Evolutionary conservation across 192 early-diverging fungal species (phyloP).

Genomic region (Dimargaris cristalligena): DNA sequence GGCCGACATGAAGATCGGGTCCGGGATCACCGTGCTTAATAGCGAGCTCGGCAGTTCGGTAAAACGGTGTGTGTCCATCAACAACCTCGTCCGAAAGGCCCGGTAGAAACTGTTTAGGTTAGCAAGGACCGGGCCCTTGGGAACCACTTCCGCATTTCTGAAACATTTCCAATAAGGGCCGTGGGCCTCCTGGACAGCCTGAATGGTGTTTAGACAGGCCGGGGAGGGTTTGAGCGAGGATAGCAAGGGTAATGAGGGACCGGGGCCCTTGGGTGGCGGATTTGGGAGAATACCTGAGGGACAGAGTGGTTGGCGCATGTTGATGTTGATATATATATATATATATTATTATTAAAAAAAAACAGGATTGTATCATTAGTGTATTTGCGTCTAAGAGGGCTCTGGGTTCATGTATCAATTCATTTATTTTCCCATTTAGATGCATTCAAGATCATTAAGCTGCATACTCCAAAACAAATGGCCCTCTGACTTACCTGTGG

Average conservation of each 20-base stretch:
- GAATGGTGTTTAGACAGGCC: slow-evolving; percentile 2
- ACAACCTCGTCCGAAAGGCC: not conserved
- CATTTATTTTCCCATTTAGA: too few species aligned
- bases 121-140: not conserved
- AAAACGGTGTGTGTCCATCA: not conserved
- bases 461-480: too few species aligned
- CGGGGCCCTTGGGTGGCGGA: not conserved
- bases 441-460: too few species aligned
- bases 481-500: too few species aligned
- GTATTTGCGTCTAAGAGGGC: too few species aligned
- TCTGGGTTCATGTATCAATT: too few species aligned
- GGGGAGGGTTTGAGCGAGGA: not conserved
- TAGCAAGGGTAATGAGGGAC: slow-evolving; percentile 1
- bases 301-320: too few species aligned
- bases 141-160: not conserved
- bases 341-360: too few species aligned
- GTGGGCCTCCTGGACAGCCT: not conserved
- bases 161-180: not conserved
- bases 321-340: too few species aligned
- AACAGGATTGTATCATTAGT: too few species aligned
- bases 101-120: not conserved
- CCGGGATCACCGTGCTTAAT: not conserved
- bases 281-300: slow-evolving; percentile 17
- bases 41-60: not conserved
- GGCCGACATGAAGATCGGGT: not conserved